Evolutionary conservation across 768 basidiomycete genomes (phyloP), one percentile per base, ranked within the genome.

Genomic region (Tricholoma sp.): DNA sequence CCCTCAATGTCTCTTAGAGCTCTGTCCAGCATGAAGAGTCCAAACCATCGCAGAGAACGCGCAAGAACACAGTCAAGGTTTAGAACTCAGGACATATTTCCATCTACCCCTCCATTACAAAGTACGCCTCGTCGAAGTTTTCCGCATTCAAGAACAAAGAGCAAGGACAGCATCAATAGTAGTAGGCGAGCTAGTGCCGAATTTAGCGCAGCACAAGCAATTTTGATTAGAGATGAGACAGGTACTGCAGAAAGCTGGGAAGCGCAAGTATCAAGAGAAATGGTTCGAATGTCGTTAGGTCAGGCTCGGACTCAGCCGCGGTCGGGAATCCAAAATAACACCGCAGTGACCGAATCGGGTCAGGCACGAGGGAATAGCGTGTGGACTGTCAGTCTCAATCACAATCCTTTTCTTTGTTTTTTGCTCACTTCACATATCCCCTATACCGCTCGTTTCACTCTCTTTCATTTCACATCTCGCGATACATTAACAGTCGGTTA

Each of bases 161-260:
- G 73, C 59, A 74, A 68, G 58, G 67, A 61, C 56, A 69, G 67
- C 52, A 68, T 67, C 29, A 66, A 57, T 14, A 71, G 71, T 56
- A 74, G 72, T 52, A 72, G 84, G 63, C 75, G 83, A 46, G 70
- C 72, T 46, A 85, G 84, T 61, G 83, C 84, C 24, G 83, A 85
- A 52, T 84, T 80, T 71, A 82, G 74, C 50, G 74, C 82, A 16
- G 66, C 74, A 54, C 78, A 80, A 62, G 83, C 80, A 35, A 65
- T 71, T 24, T 69, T 64, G 24, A 59, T 66, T 24, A 61, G 66
- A 16, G 54, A 67, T 34, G 60, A 58, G 52, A 69, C 64, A 9
- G 72, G 65, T 12, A 68, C 70, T 41, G 74, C 74, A 34, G 74
- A 71, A 27, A 76, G 74, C 55, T 86, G 84, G 85, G 81, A 83